Percentiles rank a stretch among this genome's conserved stretches.
These are phyloP conservation scores for Immersiella caudata DNA, from an alignment of 495 filamentous ascomycete species.

Conservation along the genomic window DNA sequence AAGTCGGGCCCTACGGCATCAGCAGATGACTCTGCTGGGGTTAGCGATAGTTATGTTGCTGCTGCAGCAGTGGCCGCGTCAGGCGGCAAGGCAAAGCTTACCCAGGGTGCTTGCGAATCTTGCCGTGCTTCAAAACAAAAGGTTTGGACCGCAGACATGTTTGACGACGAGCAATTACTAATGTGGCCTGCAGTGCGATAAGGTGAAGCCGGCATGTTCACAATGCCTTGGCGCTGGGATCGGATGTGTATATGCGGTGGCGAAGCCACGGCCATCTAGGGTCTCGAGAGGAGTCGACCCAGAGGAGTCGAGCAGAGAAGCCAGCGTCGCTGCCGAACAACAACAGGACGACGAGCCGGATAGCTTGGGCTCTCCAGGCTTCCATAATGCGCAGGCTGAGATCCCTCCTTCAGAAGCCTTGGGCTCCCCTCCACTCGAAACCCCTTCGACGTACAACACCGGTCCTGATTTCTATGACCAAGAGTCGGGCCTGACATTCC, in stretches of 20 bases:
- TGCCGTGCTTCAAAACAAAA: conserved; percentile 37
- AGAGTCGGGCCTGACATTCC: conserved; percentile 28
- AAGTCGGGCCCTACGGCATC: conserved; percentile 15
- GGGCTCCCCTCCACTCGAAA: conserved; percentile 22
- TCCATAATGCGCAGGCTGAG: conserved; percentile 19
- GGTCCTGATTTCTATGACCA: conserved; percentile 22
- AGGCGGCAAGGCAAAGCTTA: conserved; percentile 25
- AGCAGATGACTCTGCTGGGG: conserved; percentile 6
- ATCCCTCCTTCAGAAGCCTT: conserved; percentile 18
- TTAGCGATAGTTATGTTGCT: conserved; percentile 25
- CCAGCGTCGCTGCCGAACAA: conserved; percentile 12
- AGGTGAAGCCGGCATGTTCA: conserved; percentile 43
- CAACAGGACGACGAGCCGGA: conserved; percentile 33
- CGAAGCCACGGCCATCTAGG: conserved; percentile 28
- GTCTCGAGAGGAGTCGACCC: conserved; percentile 17
- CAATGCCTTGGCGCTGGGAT: conserved; percentile 35
- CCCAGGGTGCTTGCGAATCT: conserved; percentile 42
- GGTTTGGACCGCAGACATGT: conserved; percentile 1
- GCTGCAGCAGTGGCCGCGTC: conserved; percentile 20
- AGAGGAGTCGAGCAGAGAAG: conserved; percentile 17
- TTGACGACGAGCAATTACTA: not conserved
- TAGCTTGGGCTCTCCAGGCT: conserved; percentile 35
- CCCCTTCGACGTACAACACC: conserved; percentile 14
- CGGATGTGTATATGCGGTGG: conserved; percentile 41
- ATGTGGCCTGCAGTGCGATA: conserved; percentile 42